Base-by-base conservation (phyloP, 306 rosid species). In the Fagus crenata region DNA sequence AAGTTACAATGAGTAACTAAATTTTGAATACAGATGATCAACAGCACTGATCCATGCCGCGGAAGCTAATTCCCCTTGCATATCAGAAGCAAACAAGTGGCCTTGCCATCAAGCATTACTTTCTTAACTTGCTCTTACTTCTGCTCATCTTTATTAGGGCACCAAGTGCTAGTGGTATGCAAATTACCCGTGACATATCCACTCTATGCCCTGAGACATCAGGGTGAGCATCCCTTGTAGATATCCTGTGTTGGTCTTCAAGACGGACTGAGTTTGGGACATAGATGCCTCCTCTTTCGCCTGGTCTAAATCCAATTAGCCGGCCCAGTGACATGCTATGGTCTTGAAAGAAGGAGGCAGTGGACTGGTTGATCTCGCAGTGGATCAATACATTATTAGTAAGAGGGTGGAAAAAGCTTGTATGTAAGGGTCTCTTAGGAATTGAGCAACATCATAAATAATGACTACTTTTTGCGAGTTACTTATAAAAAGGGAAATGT, bases 291-390 rank as follows among this genome's bases (percentile, higher is more conserved):
- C 87, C 85, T 85, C 79, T 81, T 28, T 90, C 89, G 0, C 83
- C 80, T n/a, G 86, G 65, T 74, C 77, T 80, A 35, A 88, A 36
- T 49, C 96, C 96, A 43, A 93, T 86, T 4, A 93, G 84, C 74
- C 91, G 87, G 1, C 96, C 98, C 49, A 93, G 90, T 8, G 96
- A 85, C 13, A 85, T 85, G 77, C 95, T 91, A 5, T 54, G 87
- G 86, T 91, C 95, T 86, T 88, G 87, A 81, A 93, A 93, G 89
- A 89, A 93, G 0, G 98, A 93, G 8, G 93, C 90, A 4, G 90
- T 85, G 6, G 98, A 93, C 96, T 93, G 83, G 2, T 82, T 82
- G 41, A 49, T 61, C 35, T 58, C 69, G 53, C 77, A 85, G 55
- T 69, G 78, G 41, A 81, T 2, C 42, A 78, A 58, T 4, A 67